A percentile compares a stretch with the other conserved stretches of the same genome.
phyloP scores from a whole-genome alignment of 306 rosid genomes.

The Senna siamea region DNA sequence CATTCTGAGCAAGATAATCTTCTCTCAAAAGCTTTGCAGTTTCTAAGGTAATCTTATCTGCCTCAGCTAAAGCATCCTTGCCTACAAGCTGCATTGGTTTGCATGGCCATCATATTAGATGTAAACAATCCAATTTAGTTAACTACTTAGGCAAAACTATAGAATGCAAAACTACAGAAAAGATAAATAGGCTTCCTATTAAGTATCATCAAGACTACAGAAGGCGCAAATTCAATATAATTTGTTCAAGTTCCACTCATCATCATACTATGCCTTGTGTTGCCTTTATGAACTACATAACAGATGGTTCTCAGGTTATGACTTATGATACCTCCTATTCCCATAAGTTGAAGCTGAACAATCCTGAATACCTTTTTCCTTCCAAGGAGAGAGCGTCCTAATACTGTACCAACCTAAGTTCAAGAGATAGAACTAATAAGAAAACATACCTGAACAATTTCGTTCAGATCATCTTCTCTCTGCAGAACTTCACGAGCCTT shows the following conservation, averaged over 20 bases:
- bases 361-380: slow-evolving; percentile 22
- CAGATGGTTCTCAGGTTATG: background rate
- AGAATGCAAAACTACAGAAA: slow-evolving; percentile 2
- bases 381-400: slow-evolving; percentile 4
- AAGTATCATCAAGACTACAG: slow-evolving; percentile 14
- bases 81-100: slow-evolving; percentile 84
- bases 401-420: slow-evolving; percentile 23
- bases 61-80: slow-evolving; percentile 98
- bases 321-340: slow-evolving; percentile 6
- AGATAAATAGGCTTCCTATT: too few relatives aligned
- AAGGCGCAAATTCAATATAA: slow-evolving; percentile 8
- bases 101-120: slow-evolving; percentile 2
- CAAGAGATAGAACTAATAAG: slow-evolving; percentile 27
- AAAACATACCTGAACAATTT: slow-evolving; percentile 87
- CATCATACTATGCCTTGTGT: background rate
- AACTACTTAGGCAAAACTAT: slow-evolving; percentile 20
- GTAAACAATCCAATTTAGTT: background rate
- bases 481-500: slow-evolving; percentile 98
- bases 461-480: slow-evolving; percentile 98
- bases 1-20: slow-evolving; percentile 99
- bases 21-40: slow-evolving; percentile 99
- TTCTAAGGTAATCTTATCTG: slow-evolving; percentile 94
- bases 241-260: slow-evolving; percentile 16
- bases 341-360: slow-evolving; percentile 26
- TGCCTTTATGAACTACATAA: slow-evolving; percentile 5